phyloP scores from a whole-genome alignment of 2,329 filamentous ascomycete genomes.

The Venturia nashicola region DNA sequence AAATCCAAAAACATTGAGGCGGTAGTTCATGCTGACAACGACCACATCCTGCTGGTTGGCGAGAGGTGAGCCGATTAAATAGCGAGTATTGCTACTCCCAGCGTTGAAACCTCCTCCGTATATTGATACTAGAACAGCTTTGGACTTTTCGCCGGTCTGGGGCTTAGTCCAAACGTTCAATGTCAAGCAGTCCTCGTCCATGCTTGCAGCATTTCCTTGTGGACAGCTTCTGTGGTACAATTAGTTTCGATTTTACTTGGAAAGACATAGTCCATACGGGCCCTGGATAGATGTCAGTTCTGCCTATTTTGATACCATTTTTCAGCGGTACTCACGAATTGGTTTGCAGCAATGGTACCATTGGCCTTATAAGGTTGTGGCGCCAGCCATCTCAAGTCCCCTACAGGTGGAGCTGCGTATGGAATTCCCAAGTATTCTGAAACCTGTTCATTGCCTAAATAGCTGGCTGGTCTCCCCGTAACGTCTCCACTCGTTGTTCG shows the following conservation, averaged over 20 bases:
- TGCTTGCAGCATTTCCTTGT: background rate
- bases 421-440: slow-evolving; percentile 24
- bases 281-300: background rate
- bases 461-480: slow-evolving; percentile 19
- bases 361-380: slow-evolving; percentile 17
- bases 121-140: slow-evolving; percentile 7
- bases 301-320: background rate
- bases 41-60: slow-evolving; percentile 19
- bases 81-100: background rate
- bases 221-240: background rate
- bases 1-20: slow-evolving; percentile 13
- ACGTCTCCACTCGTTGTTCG: slow-evolving; percentile 21
- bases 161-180: slow-evolving; percentile 10
- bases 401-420: slow-evolving; percentile 23
- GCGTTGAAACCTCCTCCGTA: slow-evolving; percentile 6
- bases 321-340: slow-evolving; percentile 2
- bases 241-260: background rate
- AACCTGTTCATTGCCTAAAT: slow-evolving; percentile 15
- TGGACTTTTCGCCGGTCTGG: slow-evolving; percentile 6
- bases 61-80: slow-evolving; percentile 19
- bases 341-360: slow-evolving; percentile 13
- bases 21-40: slow-evolving; percentile 19
- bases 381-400: slow-evolving; percentile 21
- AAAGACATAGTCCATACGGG: background rate
- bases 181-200: slow-evolving; percentile 9